Evolutionary conservation across 139 green algal genomes (phyloP).

Genomic region (Coelastrella sp.): DNA sequence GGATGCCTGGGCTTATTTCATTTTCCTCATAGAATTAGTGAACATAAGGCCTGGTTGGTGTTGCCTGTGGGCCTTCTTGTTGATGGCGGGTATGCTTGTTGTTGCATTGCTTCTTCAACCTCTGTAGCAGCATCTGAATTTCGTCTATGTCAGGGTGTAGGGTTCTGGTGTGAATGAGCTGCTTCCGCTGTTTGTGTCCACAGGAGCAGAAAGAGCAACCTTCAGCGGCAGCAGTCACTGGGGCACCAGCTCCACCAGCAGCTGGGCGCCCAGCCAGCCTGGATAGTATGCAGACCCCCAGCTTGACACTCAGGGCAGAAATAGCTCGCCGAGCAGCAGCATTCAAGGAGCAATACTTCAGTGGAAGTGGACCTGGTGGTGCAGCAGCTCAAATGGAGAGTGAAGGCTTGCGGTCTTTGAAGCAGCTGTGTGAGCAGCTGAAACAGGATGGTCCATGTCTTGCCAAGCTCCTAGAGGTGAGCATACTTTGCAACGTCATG

Average conservation of each 20-base stretch:
- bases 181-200: too few relatives aligned
- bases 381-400: slow-evolving; percentile 49
- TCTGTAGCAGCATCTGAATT: too few relatives aligned
- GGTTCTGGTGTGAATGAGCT: too few relatives aligned
- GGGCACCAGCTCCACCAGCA: slow-evolving; percentile 25
- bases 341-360: slow-evolving; percentile 64
- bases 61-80: too few relatives aligned
- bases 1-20: too few relatives aligned
- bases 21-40: too few relatives aligned
- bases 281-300: slow-evolving; percentile 1
- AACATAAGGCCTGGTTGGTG: too few relatives aligned
- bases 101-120: too few relatives aligned
- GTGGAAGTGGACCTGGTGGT: not conserved
- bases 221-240: slow-evolving; percentile 16
- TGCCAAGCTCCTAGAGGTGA: slow-evolving; percentile 30
- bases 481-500: too few relatives aligned
- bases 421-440: slow-evolving; percentile 59
- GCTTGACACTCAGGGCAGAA: slow-evolving; percentile 43
- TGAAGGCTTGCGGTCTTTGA: slow-evolving; percentile 64
- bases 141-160: too few relatives aligned
- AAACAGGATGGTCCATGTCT: slow-evolving; percentile 29
- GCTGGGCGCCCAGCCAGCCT: not conserved
- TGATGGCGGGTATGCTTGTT: too few relatives aligned
- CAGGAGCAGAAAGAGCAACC: too few relatives aligned
- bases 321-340: slow-evolving; percentile 42